Evolutionary conservation across 192 early-diverging fungal species (phyloP).

Genomic region (Phlyctochytrium arcticum): DNA sequence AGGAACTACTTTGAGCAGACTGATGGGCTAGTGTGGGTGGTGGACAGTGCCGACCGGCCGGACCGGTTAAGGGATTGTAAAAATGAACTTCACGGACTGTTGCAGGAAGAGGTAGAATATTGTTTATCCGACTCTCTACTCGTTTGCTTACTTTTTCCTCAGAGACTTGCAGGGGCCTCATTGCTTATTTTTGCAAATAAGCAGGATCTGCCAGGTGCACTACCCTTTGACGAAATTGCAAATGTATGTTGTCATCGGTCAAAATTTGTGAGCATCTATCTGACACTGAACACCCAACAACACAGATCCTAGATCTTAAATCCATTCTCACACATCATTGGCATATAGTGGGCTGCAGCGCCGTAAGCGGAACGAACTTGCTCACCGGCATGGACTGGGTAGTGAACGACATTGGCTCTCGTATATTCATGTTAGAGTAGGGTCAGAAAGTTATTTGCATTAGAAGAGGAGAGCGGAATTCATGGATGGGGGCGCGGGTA

Average conservation of each 20-base stretch:
- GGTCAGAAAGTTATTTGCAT: too few species aligned
- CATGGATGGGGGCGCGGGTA: too few species aligned
- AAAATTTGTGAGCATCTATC: background rate
- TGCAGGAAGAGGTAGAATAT: slow-evolving; percentile 80
- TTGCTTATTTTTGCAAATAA: slow-evolving; percentile 97
- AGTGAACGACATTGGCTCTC: slow-evolving; percentile 79
- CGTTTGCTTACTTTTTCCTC: background rate
- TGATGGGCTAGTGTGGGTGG: slow-evolving; percentile 96
- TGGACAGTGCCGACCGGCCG: slow-evolving; percentile 86
- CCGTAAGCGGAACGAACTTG: slow-evolving; percentile 80
- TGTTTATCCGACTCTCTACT: too few species aligned
- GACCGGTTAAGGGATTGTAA: slow-evolving; percentile 76
- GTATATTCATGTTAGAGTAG: slow-evolving; percentile 64
- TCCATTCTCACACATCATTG: slow-evolving; percentile 85
- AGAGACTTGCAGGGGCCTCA: slow-evolving; percentile 87
- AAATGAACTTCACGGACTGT: slow-evolving; percentile 67
- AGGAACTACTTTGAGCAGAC: slow-evolving; percentile 99
- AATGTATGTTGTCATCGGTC: slow-evolving; percentile 40
- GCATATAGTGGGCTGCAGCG: slow-evolving; percentile 86
- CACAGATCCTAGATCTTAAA: slow-evolving; percentile 63
- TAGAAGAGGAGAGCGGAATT: too few species aligned
- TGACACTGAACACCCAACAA: background rate
- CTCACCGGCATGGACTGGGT: slow-evolving; percentile 93
- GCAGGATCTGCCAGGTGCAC: slow-evolving; percentile 87
- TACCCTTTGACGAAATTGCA: slow-evolving; percentile 65